Base-by-base conservation (phyloP, 129 eudicot genomes). In the Saposhnikovia divaricata region DNA sequence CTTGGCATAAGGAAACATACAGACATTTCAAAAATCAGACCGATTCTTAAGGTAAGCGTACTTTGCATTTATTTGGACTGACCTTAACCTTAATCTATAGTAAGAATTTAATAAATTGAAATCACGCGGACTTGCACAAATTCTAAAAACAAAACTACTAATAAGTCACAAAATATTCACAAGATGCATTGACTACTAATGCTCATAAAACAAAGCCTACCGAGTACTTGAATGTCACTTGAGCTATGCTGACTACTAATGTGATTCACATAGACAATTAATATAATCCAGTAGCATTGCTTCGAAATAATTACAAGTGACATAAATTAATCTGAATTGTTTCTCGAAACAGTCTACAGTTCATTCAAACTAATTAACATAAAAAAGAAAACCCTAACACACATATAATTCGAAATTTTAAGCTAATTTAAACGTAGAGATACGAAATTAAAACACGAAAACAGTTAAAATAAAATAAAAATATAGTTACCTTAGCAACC, bases 401-500 rank as follows among this genome's bases (percentile, higher is more conserved):
- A 57, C 10, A 34, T 34, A 55, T 55, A 55, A 57, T n/a, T 76
- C 76, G 48, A 16, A 5, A 76, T 79, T 38, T 15, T 4, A 38
- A 28, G 57, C 87, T 69, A 16, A 66, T 57, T 53, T 48, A 44
- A 15, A 74, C 74, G 44, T 82, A 80, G 37, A 78, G 48, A 25
- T 44, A 3, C 13, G 72, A 31, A 55, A 71, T 31, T 25, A 42
- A 4, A 72, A 45, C 81, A 85, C 4, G 21, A 19, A 66, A 27
- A 63, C 23, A 5, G 70, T 66, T 51, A 37, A 31, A 31, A 31
- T n/a, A 74, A n/a, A 46, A n/a, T 69, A n/a, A 46, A n/a, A 15
- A 78, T 4, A 16, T 53, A 66, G 79, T 57, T 1, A 91, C 98
- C 98, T 90, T 88, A 5, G 98, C 87, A 81, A 91, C 98, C 53